Base-by-base conservation (phyloP, 352 stramenopile species). In the Globisporangium rhizosaccharum region DNA sequence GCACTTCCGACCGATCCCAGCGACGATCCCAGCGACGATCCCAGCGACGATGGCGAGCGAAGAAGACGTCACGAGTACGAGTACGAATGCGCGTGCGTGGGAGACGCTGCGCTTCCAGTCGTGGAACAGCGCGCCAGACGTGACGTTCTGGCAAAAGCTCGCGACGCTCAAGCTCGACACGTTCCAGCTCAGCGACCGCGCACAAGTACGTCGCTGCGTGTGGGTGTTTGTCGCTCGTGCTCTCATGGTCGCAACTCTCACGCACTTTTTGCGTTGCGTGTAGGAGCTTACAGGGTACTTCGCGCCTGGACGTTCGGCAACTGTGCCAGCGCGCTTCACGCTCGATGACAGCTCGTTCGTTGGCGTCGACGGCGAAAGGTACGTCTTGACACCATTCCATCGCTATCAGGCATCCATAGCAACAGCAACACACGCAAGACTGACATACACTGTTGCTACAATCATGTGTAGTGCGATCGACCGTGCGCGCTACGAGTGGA, bases 111-210 rank as follows among this genome's bases (percentile, higher is more conserved):
- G 85, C 65, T 94, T 93, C 57, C 84, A 95, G 74, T 49, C 80
- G 30, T 95, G 83, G 78, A 82, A 77, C 51, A 95, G 85, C 67
- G 78, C 82, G 18, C 79, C 84, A 14, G 81, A 95, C 59, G 80
- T 88, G 44, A 76, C 76, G 15, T 95, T 95, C 71, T 95, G 85
- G 80, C 85, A 95, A 70, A 75, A 66, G 33, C 78, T 95, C 44
- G 70, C 82, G 46, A 59, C 73, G 50, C 72, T 92, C 37, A 95
- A 95, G 74, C 78, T 95, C 26, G 63, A 95, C 64, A 81, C 68
- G 53, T 95, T 92, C 63, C 78, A 91, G 62, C 74, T 95, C 30
- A 77, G 74, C 57, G 85, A 95, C 66, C 56, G 73, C 46, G 59
- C 75, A 30, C 82, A 89, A 70, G 80, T 90, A 30, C 36, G 55